These are phyloP conservation scores for Lichtheimia ramosa DNA, from an alignment of 371 early-diverging fungal species.

Conservation along the genomic window DNA sequence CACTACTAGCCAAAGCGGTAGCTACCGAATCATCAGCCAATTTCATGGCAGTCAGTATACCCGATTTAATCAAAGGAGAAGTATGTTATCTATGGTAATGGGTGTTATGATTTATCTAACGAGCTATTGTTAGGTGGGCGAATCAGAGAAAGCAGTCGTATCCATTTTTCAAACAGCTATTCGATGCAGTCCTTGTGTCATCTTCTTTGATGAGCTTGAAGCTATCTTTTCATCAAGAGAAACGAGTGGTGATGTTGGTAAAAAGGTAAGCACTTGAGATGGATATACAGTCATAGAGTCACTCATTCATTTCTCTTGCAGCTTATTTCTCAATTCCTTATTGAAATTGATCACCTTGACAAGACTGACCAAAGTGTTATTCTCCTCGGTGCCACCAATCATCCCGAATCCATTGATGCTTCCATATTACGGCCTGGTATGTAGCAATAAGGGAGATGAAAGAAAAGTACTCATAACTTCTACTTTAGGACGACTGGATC, in stretches of 20 bases:
- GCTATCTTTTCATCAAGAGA: conserved; percentile 75
- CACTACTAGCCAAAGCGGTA: conserved; percentile 86
- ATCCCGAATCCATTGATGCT: conserved; percentile 77
- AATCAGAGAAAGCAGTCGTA: conserved; percentile 90
- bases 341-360: conserved; percentile 78
- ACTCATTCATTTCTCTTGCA: conserved; percentile 13
- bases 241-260: conserved; percentile 60
- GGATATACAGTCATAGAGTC: not conserved
- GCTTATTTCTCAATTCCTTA: conserved; percentile 72
- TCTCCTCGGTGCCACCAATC: conserved; percentile 89
- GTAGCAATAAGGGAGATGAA: not conserved
- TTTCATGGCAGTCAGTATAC: conserved; percentile 92
- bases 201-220: conserved; percentile 99
- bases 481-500: conserved; percentile 77
- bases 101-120: conserved; percentile 26
- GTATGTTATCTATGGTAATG: conserved; percentile 29
- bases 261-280: conserved; percentile 45
- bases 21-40: conserved; percentile 92
- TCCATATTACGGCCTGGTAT: conserved; percentile 84
- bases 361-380: conserved; percentile 54
- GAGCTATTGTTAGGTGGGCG: conserved; percentile 69
- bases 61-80: conserved; percentile 92
- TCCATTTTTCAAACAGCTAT: conserved; percentile 87
- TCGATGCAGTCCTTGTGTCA: conserved; percentile 90
- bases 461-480: not conserved